Percentiles rank a stretch among this genome's conserved stretches.
Evolutionary conservation across 768 basidiomycete genomes (phyloP).

Genomic region (Hygrocybe coccinea): DNA sequence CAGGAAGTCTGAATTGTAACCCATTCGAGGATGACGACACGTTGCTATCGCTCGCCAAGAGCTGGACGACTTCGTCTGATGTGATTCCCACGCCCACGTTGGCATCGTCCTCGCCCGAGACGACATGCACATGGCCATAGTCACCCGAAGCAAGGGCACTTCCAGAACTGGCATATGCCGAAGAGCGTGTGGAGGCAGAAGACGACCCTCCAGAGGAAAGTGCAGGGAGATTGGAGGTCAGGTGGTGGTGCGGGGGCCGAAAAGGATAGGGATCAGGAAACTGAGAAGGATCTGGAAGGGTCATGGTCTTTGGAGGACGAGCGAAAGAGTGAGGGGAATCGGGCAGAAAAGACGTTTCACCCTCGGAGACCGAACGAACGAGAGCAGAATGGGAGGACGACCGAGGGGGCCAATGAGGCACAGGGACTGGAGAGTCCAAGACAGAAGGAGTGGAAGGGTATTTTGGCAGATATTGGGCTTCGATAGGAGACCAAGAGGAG

Average conservation of each 20-base stretch:
- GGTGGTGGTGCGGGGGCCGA: constrained; percentile 45
- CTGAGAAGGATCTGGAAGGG: constrained; percentile 57
- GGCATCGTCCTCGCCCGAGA: constrained; percentile 56
- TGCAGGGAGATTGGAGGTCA: constrained; percentile 46
- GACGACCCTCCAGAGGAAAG: constrained; percentile 71
- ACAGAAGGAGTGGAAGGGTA: constrained; percentile 11
- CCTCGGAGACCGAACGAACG: constrained; percentile 38
- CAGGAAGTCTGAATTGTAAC: constrained; percentile 44
- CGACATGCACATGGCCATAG: constrained; percentile 62
- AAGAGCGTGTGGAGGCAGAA: constrained; percentile 67
- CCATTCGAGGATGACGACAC: constrained; percentile 41
- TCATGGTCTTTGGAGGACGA: constrained; percentile 37
- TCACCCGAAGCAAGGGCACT: constrained; percentile 58
- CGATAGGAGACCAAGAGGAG: constrained; percentile 3
- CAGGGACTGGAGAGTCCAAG: constrained; percentile 13
- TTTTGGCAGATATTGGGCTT: background rate
- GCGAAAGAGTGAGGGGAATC: constrained; percentile 29
- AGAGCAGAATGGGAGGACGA: constrained; percentile 29
- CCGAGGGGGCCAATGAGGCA: constrained; percentile 3
- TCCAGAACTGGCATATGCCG: constrained; percentile 71
- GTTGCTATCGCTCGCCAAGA: constrained; percentile 50
- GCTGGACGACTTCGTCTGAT: constrained; percentile 59
- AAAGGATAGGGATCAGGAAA: constrained; percentile 72
- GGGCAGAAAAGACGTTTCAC: constrained; percentile 32
- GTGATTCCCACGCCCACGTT: constrained; percentile 54